A percentile compares a stretch with the other conserved stretches of the same genome.
Conservation (phyloP, 345 rosid species). For the Rhodamnia argentea region DNA sequence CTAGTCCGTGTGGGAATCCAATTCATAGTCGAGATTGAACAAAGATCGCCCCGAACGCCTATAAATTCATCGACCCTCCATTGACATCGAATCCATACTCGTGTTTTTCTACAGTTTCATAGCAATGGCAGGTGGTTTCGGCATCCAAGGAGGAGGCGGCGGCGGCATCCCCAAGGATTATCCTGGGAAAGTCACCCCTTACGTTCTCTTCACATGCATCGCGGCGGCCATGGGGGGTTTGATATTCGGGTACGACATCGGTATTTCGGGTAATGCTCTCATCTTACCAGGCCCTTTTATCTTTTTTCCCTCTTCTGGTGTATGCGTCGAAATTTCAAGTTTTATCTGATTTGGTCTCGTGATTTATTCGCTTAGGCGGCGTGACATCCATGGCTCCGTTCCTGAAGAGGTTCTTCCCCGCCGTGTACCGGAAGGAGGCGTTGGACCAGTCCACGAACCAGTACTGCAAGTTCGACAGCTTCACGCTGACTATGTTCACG, state of each 20-base stretch:
- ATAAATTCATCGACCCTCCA: neutral
- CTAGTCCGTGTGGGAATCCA: neutral
- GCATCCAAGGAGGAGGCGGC: neutral
- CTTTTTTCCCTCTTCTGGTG: neutral
- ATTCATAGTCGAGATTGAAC: neutral
- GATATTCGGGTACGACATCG: constrained; percentile 1
- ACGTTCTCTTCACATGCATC: neutral
- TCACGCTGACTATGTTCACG: constrained; percentile 15
- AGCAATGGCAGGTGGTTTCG: neutral
- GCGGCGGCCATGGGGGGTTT: neutral
- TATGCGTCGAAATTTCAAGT: neutral
- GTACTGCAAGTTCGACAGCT: constrained; percentile 28
- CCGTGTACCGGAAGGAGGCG: neutral
- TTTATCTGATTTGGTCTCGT: neutral
- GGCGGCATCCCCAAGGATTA: neutral
- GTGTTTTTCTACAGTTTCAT: neutral
- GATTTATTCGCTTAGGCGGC: neutral
- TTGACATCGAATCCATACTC: neutral
- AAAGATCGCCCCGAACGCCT: neutral
- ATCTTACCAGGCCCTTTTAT: neutral
- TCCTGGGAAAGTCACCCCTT: neutral
- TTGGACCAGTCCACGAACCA: constrained; percentile 22
- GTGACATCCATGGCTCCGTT: constrained; percentile 7
- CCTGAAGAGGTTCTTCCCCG: constrained; percentile 1
- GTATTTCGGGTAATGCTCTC: neutral